These are phyloP conservation scores for Anisodus tanguticus DNA, from an alignment of 257 asterid species.

Conservation along the genomic window DNA sequence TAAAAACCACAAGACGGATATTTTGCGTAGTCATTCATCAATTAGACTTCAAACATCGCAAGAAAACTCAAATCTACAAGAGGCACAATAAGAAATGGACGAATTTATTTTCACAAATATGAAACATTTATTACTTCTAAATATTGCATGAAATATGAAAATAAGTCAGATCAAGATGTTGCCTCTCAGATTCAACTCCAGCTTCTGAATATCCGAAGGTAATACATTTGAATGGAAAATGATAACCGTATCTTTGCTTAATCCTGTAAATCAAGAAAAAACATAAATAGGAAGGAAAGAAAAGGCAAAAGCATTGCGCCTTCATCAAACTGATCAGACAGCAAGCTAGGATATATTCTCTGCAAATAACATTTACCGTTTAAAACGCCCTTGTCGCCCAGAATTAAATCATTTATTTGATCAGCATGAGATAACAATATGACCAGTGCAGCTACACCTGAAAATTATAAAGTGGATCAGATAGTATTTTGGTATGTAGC, in stretches of 20 bases:
- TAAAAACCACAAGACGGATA: constrained; percentile 20
- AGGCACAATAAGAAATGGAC: not conserved
- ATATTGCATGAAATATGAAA: not conserved
- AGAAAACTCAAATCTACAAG: not conserved
- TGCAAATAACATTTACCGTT: constrained; percentile 56
- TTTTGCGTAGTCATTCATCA: not conserved
- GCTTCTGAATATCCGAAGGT: constrained; percentile 61
- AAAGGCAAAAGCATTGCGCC: constrained; percentile 29
- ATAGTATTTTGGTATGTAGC: not conserved
- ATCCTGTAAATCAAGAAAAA: constrained; percentile 50
- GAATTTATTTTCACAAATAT: not conserved
- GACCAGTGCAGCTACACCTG: constrained; percentile 87
- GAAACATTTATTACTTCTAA: not conserved
- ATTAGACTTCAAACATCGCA: not conserved
- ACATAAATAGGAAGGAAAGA: constrained; percentile 22
- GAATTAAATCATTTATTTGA: constrained; percentile 61
- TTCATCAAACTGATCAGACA: constrained; percentile 32
- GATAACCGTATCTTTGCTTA: constrained; percentile 65
- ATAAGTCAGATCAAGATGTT: constrained; percentile 28
- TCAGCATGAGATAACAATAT: constrained; percentile 72
- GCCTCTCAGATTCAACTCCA: constrained; percentile 75
- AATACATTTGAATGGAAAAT: constrained; percentile 74
- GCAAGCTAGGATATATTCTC: constrained; percentile 31
- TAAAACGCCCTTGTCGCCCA: constrained; percentile 60
- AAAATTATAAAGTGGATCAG: not conserved